Percentiles rank a stretch among this genome's conserved stretches.
These are phyloP conservation scores for Gloeostereum incarnatum DNA, from an alignment of 768 basidiomycete genomes.

Conservation along the genomic window DNA sequence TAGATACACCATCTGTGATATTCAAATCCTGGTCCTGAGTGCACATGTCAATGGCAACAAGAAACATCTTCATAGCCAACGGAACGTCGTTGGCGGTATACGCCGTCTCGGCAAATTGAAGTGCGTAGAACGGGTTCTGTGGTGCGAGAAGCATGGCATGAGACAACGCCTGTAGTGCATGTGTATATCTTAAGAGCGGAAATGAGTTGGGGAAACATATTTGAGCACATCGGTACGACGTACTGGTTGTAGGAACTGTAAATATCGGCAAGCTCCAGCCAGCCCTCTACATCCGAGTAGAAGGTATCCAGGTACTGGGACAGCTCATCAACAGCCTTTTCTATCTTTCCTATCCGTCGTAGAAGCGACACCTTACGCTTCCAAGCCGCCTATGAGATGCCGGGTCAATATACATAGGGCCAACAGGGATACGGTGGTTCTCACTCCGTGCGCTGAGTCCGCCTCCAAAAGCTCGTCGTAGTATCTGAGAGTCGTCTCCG, in stretches of 20 bases:
- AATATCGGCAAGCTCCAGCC: conserved; percentile 79
- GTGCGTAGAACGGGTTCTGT: conserved; percentile 76
- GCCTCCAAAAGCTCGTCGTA: conserved; percentile 48
- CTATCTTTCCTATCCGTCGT: conserved; percentile 48
- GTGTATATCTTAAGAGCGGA: conserved; percentile 45
- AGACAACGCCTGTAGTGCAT: conserved; percentile 65
- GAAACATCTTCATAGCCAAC: conserved; percentile 71
- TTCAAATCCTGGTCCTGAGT: conserved; percentile 42
- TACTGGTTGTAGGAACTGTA: conserved; percentile 72
- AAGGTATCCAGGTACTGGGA: conserved; percentile 74
- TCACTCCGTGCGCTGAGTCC: conserved; percentile 64
- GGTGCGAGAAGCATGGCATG: conserved; percentile 79
- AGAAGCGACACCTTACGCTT: conserved; percentile 77
- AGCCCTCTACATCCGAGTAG: conserved; percentile 82
- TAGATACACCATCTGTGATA: conserved; percentile 52
- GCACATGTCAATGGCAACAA: conserved; percentile 73
- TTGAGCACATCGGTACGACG: conserved; percentile 16
- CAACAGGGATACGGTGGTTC: conserved; percentile 15
- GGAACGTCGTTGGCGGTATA: conserved; percentile 72
- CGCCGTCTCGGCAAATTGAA: conserved; percentile 85
- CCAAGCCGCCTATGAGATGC: conserved; percentile 46
- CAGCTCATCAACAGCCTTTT: conserved; percentile 65
- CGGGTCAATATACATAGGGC: not conserved
- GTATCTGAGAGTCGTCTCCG: conserved; percentile 29
- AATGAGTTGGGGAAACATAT: not conserved